Base-by-base conservation (phyloP, 305 asterid genomes). In the Rubia peregrina region DNA sequence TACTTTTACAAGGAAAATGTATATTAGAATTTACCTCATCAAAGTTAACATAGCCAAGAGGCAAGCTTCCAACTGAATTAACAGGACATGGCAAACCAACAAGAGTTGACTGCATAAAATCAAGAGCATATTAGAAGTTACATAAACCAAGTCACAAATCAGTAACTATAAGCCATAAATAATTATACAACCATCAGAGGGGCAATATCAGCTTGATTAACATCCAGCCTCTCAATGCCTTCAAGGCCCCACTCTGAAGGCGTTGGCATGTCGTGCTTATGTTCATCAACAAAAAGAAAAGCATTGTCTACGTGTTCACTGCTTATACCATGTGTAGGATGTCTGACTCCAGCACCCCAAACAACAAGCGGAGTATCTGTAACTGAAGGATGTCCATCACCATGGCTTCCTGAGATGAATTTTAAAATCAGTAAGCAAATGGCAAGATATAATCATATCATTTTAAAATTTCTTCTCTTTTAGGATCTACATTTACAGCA, bases 181-280 rank as follows among this genome's bases (percentile, higher is more conserved):
- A 77, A 71, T 76, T 73, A 67, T 48, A 82, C 85, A 71, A 94
- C 99, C 99, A 94, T 91, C 86, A 94, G 76, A 7, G 99, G 93
- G 57, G 99, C 96, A 71, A 94, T 91, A 85, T 94, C 99, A 74
- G 97, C 99, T 87, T 94, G 99, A 88, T 94, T 91, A 81, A 89
- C 95, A 79, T 91, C 99, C 85, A 81, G 73, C 79, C 99, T 94
- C 87, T 88, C 94, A 65, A 94, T 76, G 82, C 79, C 97, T 80
- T 83, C 77, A 71, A 94, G 96, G 61, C 98, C 98, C 99, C 99
- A 94, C 33, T 91, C 93, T 17, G 85, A 65, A 64, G 99, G 98
- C 17, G 99, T 91, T 75, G 96, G 92, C 80, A 74, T 78, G 73
- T 88, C 92, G 69, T 89, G 99, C 78, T 79, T 79, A 78, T 94